phyloP scores from a whole-genome alignment of 495 filamentous ascomycete species.

The Tuber borchii region DNA sequence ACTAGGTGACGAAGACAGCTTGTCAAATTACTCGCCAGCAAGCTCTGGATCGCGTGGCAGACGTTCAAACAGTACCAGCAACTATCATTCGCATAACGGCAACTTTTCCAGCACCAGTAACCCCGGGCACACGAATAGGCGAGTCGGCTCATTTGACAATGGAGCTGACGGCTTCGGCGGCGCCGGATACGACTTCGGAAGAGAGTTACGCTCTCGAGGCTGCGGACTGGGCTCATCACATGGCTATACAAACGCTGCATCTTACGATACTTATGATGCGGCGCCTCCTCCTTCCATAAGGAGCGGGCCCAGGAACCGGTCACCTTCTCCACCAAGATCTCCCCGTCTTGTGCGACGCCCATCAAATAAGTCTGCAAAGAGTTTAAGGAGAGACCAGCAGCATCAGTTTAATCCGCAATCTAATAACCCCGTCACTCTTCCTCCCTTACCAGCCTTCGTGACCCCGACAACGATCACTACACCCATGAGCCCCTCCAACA shows the following conservation, averaged over 20 bases:
- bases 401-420: slow-evolving; percentile 36
- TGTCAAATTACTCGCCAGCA: slow-evolving; percentile 43
- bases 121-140: slow-evolving; percentile 31
- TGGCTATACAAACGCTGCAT: slow-evolving; percentile 35
- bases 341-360: slow-evolving; percentile 42
- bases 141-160: slow-evolving; percentile 37
- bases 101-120: slow-evolving; percentile 26
- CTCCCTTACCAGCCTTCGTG: slow-evolving; percentile 43
- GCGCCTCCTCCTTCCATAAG: slow-evolving; percentile 85
- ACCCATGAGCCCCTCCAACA: slow-evolving; percentile 10
- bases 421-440: slow-evolving; percentile 39
- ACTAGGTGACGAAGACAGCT: slow-evolving; percentile 46
- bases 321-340: slow-evolving; percentile 47
- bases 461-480: slow-evolving; percentile 31
- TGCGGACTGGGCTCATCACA: slow-evolving; percentile 39
- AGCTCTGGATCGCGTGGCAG: slow-evolving; percentile 35
- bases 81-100: slow-evolving; percentile 34
- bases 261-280: slow-evolving; percentile 60
- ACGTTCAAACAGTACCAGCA: slow-evolving; percentile 37
- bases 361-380: slow-evolving; percentile 39
- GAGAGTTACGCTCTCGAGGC: slow-evolving; percentile 38
- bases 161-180: slow-evolving; percentile 35
- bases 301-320: slow-evolving; percentile 60
- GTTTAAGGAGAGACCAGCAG: slow-evolving; percentile 41
- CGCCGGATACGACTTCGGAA: slow-evolving; percentile 42